Evolutionary conservation across 1,139 yeast genomes (phyloP).

Genomic region (Geotrichum australiense): DNA sequence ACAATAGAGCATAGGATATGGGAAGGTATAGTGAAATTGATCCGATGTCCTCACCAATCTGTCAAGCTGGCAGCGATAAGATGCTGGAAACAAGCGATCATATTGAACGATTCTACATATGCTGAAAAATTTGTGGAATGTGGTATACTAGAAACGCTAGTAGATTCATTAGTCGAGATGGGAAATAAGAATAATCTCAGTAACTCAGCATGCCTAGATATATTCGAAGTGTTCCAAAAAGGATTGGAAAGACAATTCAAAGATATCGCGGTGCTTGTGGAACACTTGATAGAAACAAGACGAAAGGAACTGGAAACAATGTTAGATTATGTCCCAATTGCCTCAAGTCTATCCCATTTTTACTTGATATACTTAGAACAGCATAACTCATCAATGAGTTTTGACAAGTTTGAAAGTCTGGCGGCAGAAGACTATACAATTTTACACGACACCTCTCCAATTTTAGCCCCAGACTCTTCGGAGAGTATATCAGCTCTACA

Average conservation of each 20-base stretch:
- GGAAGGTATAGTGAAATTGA: slow-evolving; percentile 21
- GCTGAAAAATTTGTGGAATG: slow-evolving; percentile 24
- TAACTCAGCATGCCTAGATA: slow-evolving; percentile 69
- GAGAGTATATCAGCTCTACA: background rate
- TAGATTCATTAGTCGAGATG: slow-evolving; percentile 46
- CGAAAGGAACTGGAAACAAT: slow-evolving; percentile 2
- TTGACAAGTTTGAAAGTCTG: background rate
- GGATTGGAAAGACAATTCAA: slow-evolving; percentile 11
- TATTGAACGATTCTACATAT: slow-evolving; percentile 44
- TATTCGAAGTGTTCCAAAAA: slow-evolving; percentile 48
- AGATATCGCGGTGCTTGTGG: slow-evolving; percentile 5
- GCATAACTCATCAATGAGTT: background rate
- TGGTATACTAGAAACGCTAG: slow-evolving; percentile 40
- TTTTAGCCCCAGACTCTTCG: slow-evolving; percentile 7
- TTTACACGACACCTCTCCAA: slow-evolving; percentile 10
- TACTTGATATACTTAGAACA: slow-evolving; percentile 6
- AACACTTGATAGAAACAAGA: slow-evolving; percentile 9
- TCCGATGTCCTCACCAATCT: slow-evolving; percentile 36
- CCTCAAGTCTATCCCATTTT: slow-evolving; percentile 1
- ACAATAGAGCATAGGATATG: slow-evolving; percentile 45
- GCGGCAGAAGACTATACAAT: slow-evolving; percentile 1
- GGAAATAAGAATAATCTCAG: slow-evolving; percentile 54
- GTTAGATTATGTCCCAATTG: slow-evolving; percentile 1
- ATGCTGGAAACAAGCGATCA: slow-evolving; percentile 32
- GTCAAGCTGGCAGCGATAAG: slow-evolving; percentile 52